Evolutionary conservation across 2,329 filamentous ascomycete genomes (phyloP), one percentile per base, ranked within the genome.

Genomic region (Colletotrichum graminicola): DNA sequence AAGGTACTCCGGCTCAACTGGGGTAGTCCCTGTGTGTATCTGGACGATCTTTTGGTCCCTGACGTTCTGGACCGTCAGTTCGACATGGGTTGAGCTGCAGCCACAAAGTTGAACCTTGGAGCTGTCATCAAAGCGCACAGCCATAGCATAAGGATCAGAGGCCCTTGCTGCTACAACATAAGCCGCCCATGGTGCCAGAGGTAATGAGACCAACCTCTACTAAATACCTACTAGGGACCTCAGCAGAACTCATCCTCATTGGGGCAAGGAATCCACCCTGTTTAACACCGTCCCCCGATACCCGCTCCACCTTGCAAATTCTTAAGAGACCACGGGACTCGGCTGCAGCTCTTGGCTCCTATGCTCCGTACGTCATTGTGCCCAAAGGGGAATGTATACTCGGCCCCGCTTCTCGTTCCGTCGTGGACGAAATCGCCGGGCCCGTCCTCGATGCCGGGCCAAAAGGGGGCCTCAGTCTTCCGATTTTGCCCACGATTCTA

Each of bases 21-120:
- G 68, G 67, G 43, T n/a, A 5, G n/a, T 8, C 68, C 68, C 36
- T 68, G 65, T 26, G 54, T 7, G 14, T 12, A 29, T 63, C 65
- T 43, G 21, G 65, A 60, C 54, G 68, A 71, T 71, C 68, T 34
- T 62, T 52, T 63, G 68, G 68, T 71, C 68, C 68, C 68, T 60
- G 68, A 68, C 59, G 68, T 71, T 71, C 68, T 71, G 66, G 68
- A 69, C 68, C 49, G 43, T 60, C 54, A 34, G 3, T n/a, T 12
- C 14, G 43, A 55, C 59, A 63, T 62, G 68, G 67, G 29, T 29
- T n/a, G 8, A 63, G 65, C 65, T 68, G 65, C 68, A 68, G 68
- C 47, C 65, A 43, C 39, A 64, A 68, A 68, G 52, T 55, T 47
- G 62, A 63, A 68, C 39, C 32, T 66, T 29, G 45, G 45, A 21